phyloP scores from a whole-genome alignment of 306 rosid species.

The Quercus wislizeni region DNA sequence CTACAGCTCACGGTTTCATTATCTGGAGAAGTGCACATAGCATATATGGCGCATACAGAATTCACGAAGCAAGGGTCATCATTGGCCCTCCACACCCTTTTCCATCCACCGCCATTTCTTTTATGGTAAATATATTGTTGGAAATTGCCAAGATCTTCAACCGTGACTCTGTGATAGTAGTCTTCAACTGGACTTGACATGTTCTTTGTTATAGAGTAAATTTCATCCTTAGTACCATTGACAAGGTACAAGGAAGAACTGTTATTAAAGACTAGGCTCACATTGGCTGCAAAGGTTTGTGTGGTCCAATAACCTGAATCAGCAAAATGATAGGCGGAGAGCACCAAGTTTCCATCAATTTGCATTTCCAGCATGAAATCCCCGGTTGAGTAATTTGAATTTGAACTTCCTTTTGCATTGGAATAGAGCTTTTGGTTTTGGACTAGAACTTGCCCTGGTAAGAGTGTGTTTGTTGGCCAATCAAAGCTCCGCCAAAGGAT shows the following conservation, averaged over 20 bases:
- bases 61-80: slow-evolving; percentile 30
- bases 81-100: slow-evolving; percentile 30
- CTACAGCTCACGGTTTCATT: slow-evolving; percentile 25
- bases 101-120: slow-evolving; percentile 28
- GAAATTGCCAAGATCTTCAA: slow-evolving; percentile 34
- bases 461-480: slow-evolving; percentile 18
- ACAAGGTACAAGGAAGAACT: slow-evolving; percentile 9
- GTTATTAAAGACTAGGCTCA: slow-evolving; percentile 19
- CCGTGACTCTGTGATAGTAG: slow-evolving; percentile 28
- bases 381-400: slow-evolving; percentile 20
- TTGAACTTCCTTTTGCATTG: slow-evolving; percentile 19
- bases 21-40: slow-evolving; percentile 31
- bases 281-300: background rate
- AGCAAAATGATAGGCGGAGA: slow-evolving; percentile 16
- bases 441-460: slow-evolving; percentile 12
- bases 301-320: slow-evolving; percentile 27
- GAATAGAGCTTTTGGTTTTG: background rate
- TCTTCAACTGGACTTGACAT: slow-evolving; percentile 23
- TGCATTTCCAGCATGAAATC: slow-evolving; percentile 18
- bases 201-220: background rate
- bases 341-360: slow-evolving; percentile 14
- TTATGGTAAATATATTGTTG: slow-evolving; percentile 28
- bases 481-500: slow-evolving; percentile 21
- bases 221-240: background rate
- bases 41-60: slow-evolving; percentile 25